Evolutionary conservation across 768 basidiomycete species (phyloP), one percentile per base, ranked within the genome.

Genomic region (Coprinopsis cinerea): DNA sequence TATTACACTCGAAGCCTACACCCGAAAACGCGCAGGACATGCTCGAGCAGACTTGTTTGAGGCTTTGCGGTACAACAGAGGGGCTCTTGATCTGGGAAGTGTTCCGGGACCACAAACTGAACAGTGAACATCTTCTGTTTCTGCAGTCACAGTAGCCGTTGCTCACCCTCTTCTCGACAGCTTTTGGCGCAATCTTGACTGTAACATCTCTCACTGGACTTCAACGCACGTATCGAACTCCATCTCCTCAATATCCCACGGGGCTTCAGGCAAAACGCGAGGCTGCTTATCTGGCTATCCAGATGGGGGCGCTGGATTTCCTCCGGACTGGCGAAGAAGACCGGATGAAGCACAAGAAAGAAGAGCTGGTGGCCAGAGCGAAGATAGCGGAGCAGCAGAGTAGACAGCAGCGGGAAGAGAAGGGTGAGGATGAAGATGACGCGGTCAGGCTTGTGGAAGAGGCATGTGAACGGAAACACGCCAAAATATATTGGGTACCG

Each of bases 231-330:
- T 45, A 45, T 27, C 6, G 32, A 11, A 79, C 81, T 0, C n/a
- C n/a, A n/a, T 69, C 75, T 22, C 63, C 70, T 13, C 37, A 59
- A 1, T 77, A 73, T 53, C 36, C 66, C 14, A 70, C 71, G 30
- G 75, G 77, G 55, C 64, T 54, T 32, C 82, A 83, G 11, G 84
- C 83, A 0, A 80, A 78, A 51, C 64, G 63, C 0, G 71, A 72
- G 39, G 82, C 68, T 0, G 81, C 80, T 0, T 66, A 60, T 14
- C 61, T 78, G 14, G 84, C 84, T 3, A 65, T 85, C 20, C 70
- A 79, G 5, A 74, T 77, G 68, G 81, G 80, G 17, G 83, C 75
- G 1, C 59, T 85, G 26, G 75, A 82, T 17, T 85, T 85, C 56
- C 76, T 85, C 41, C 46, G 61, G 5, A 57, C 63, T 1, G 77